Base-by-base conservation (phyloP, 345 rosid genomes). In the Hibiscus trionum region DNA sequence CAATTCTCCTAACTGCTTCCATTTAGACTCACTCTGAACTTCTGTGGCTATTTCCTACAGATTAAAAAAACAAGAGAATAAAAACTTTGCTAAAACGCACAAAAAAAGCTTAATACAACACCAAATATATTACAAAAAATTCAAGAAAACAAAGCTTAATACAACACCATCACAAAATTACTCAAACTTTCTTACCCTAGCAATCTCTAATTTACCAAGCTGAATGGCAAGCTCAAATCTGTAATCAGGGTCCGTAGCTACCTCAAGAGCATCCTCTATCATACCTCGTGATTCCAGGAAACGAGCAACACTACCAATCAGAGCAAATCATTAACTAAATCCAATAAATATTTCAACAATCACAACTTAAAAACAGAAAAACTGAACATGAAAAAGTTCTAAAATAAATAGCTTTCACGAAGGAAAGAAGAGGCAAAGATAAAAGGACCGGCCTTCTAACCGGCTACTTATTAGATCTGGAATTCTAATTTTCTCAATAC, bases 241-340 rank as follows among this genome's bases (percentile, higher is more conserved):
- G 80, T 96, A 96, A 82, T 96, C 96, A 72, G 96, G 95, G 72
- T 96, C 99, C 4, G 92, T 91, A 15, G 99, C 99, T 79, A 93
- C 96, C 80, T 96, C 98, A 70, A 96, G 75, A 77, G 99, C 99
- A 62, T 89, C 88, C 84, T 96, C 97, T 68, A 91, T 75, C 99
- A 96, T 96, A 66, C 96, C 97, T 44, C 96, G 91, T 57, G 99
- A 90, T 85, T 96, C 99, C 93, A 96, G 81, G 88, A 96, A 96
- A 71, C 66, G 98, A 73, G 99, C 98, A 83, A 96, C 98, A 77
- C 99, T 96, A 73, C 74, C 78, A 82, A 76, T 61, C 52, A 73
- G 31, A 70, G 76, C 52, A 56, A 74, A 65, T 58, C 65, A 39
- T 35, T 61, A 42, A 76, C 78, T 65, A 69, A 49, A 67, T 67